Base-by-base conservation (phyloP, 768 basidiomycete species). In the Exsudoporus frostii region DNA sequence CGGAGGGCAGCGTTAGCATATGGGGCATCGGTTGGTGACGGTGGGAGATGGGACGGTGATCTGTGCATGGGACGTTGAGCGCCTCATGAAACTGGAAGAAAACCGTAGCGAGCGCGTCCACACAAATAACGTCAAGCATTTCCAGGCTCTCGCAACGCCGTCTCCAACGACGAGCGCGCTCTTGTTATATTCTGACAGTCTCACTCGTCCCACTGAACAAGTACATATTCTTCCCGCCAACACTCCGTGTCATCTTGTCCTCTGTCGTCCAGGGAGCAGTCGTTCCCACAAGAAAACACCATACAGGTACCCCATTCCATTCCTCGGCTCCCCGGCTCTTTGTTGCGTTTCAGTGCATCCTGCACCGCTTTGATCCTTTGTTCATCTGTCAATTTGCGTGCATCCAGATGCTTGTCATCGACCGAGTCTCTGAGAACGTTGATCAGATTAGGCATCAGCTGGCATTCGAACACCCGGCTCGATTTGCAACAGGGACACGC, bases 251-350 rank as follows among this genome's bases (percentile, higher is more conserved):
- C 72, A 25, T 75, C 74, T 25, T 67, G 70, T 10, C 73, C 74
- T 6, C 70, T 74, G 22, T 72, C 75, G 40, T 70, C 73, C 48
- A 73, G 49, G 63, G 81, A 84, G 66, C 94, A 97, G 67, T 96
- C 91, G 42, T 78, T 78, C 62, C 80, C 79, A 64, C 96, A 98
- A 1, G 89, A 89, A 71, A 94, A 96, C 10, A 98, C 77, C 74
- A 96, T 75, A 51, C 88, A 85, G 1, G 90, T 95, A 0, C 96
- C 96, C 92, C 94, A 98, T 53, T 95, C 92, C 91, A 98, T 94
- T 0, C 86, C 87, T 38, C 74, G 72, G 47, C 77, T 75, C 14
- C 74, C 80, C 1, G 71, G 65, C 10, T 71, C 73, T 30, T 71
- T 72, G 30, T 61, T 71, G 13, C 74, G 76, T 61, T 82, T 81